Base-by-base conservation (phyloP, 2,329 filamentous ascomycete genomes). In the Calonectria pteridis region DNA sequence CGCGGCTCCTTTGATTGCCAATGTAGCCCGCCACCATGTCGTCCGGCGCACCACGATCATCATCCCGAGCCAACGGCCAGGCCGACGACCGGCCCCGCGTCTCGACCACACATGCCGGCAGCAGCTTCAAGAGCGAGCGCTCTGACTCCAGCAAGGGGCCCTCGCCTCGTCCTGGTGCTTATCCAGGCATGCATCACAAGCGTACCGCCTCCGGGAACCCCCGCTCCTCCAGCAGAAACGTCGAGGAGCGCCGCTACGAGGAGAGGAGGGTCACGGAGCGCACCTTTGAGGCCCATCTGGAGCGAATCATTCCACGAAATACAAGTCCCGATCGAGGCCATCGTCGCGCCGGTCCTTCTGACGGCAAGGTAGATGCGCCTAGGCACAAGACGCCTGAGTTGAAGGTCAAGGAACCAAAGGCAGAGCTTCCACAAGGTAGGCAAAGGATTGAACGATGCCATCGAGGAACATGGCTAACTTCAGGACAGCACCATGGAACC, bases 401-500 rank as follows among this genome's bases (percentile, higher is more conserved):
- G 69, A 86, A 85, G 74, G 81, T 82, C 9, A 88, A 85, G 79
- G 87, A 90, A 51, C 77, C 83, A 53, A 87, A 84, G 73, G 82
- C 84, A 35, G 90, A 92, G 74, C 81, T 85, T 31, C 85, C 87
- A n/a, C 85, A 86, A 84, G 86, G 89, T 91, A 87, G 71, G 85
- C 16, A 46, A 33, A 33, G 31, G 37, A 64, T 43, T n/a, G 28
- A 35, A 3, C 29, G 16, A 40, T n/a, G 6, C 6, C 9, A 11
- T 10, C 16, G n/a, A 72, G 26, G 28, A 33, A 31, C 33, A 55
- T n/a, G 46, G 73, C 79, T 81, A 76, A 79, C 80, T 20, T 40
- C 72, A 10, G 63, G 26, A 73, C 78, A 88, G 87, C 84, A 76
- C 85, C 87, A 81, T 98, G 97, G 97, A 93, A 92, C 70, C 96